Evolutionary conservation across 2,329 filamentous ascomycete genomes (phyloP).

Genomic region (Zasmidium cellare): DNA sequence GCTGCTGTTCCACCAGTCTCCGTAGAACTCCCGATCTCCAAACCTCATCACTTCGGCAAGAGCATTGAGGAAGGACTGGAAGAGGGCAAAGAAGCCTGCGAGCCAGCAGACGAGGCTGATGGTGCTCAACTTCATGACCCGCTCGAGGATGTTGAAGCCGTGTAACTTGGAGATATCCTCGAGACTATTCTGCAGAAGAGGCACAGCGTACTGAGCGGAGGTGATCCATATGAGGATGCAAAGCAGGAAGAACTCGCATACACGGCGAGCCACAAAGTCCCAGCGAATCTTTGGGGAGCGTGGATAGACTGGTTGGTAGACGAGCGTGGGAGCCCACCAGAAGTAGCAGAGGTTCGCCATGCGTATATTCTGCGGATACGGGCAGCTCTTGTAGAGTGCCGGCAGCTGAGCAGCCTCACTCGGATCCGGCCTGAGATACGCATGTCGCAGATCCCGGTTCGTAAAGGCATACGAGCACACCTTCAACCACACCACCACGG

Average conservation of each 20-base stretch:
- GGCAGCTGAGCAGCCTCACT: slow-evolving; percentile 71
- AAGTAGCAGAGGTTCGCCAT: slow-evolving; percentile 88
- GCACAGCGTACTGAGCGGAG: slow-evolving; percentile 90
- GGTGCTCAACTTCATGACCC: slow-evolving; percentile 90
- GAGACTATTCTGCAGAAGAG: slow-evolving; percentile 84
- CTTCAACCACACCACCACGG: slow-evolving; percentile 94
- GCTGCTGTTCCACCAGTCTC: slow-evolving; percentile 96
- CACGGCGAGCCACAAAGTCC: slow-evolving; percentile 81
- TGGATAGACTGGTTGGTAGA: slow-evolving; percentile 96
- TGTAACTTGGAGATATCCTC: slow-evolving; percentile 82
- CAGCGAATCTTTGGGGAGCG: slow-evolving; percentile 79
- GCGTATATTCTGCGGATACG: slow-evolving; percentile 90
- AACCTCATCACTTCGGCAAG: slow-evolving; percentile 88
- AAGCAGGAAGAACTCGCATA: slow-evolving; percentile 74
- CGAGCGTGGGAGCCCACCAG: slow-evolving; percentile 94
- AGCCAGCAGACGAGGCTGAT: slow-evolving; percentile 97
- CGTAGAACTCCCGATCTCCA: slow-evolving; percentile 91
- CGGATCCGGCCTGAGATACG: slow-evolving; percentile 71
- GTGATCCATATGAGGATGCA: slow-evolving; percentile 85
- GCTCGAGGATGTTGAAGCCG: slow-evolving; percentile 77
- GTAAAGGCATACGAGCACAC: slow-evolving; percentile 94
- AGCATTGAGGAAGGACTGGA: slow-evolving; percentile 89
- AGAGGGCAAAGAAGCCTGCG: slow-evolving; percentile 93
- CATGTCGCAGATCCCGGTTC: slow-evolving; percentile 90
- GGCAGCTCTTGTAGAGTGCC: slow-evolving; percentile 76